Base-by-base conservation (phyloP, 345 rosid genomes). In the Populus tremula region DNA sequence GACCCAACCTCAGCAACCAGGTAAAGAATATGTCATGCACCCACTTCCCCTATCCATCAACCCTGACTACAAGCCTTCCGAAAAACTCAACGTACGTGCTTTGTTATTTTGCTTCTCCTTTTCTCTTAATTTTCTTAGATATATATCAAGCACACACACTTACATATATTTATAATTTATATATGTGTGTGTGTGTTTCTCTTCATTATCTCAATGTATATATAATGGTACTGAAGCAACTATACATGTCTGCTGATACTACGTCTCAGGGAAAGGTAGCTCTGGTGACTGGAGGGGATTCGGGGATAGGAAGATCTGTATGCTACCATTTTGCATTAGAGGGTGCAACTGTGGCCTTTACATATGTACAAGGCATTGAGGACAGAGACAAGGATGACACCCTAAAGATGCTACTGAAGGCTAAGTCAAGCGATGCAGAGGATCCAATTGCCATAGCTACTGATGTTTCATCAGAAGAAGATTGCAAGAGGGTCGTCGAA, bases 1-100 rank as follows among this genome's bases (percentile, higher is more conserved):
- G 77, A 86, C 81, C 85, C 96, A 92, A 81, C 85, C 80, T 65
- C 68, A 27, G 2, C 96, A 94, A 79, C 97, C 93, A 36, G 93
- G 94, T 41, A 85, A 82, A 69, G 88, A 94, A 72, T 93, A 89
- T 77, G 81, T 59, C 69, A 91, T 94, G 96, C 81, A 86, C 1
- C 96, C 96, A 16, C 63, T 71, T 77, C 96, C 97, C 41, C 89
- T 89, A 71, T 88, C 77, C 85, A 36, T 80, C 1, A 78, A 43
- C 61, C 53, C 86, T 2, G 83, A 92, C 49, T 88, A 86, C 88
- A 89, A 83, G 76, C 91, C 98, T 41, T 90, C 94, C 21, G 75
- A 87, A 77, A 90, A 86, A 85, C 97, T 91, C 53, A 87, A 73
- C 63, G 94, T 87, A 47, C 18, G 53, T 14, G 12, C 18, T 1